A percentile compares a stretch with the other conserved stretches of the same genome.
Evolutionary conservation across 2,329 filamentous ascomycete genomes (phyloP).

Genomic region (Thielaviopsis ethacetica): DNA sequence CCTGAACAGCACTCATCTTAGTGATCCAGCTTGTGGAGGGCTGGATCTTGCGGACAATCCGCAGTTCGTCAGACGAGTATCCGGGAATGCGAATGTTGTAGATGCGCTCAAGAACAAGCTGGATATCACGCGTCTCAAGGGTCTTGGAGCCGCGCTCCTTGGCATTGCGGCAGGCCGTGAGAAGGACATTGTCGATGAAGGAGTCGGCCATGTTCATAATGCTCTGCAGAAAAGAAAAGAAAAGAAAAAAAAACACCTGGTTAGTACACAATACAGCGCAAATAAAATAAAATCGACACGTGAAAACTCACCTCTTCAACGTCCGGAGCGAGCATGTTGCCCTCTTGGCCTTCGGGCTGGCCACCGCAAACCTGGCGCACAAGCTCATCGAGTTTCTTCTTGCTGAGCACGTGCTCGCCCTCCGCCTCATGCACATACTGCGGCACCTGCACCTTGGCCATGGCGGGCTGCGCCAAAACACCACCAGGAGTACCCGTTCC

Average conservation of each 20-base stretch:
- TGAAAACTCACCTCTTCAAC: constrained; percentile 67
- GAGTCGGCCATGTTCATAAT: constrained; percentile 81
- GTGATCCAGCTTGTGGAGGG: constrained; percentile 79
- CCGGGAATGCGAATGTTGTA: constrained; percentile 90
- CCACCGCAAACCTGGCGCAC: constrained; percentile 86
- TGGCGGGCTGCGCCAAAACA: constrained; percentile 73
- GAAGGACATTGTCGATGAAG: constrained; percentile 84
- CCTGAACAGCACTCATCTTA: constrained; percentile 94
- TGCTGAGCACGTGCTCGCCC: constrained; percentile 83
- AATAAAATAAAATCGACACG: background rate
- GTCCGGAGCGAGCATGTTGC: constrained; percentile 70
- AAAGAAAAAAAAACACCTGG: too few relatives aligned
- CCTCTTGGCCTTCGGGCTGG: constrained; percentile 52
- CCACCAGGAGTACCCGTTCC: constrained; percentile 64
- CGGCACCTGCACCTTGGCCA: constrained; percentile 66
- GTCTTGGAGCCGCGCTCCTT: constrained; percentile 85
- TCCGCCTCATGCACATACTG: constrained; percentile 80
- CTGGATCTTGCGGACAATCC: constrained; percentile 85
- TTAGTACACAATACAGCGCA: background rate
- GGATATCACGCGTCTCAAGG: constrained; percentile 75
- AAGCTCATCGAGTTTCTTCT: constrained; percentile 92
- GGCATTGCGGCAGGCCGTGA: constrained; percentile 73
- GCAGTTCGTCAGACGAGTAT: constrained; percentile 84
- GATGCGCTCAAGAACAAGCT: constrained; percentile 66
- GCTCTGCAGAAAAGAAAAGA: constrained; percentile 48